Evolutionary conservation across 495 filamentous ascomycete species (phyloP), one percentile per base, ranked within the genome.

Genomic region (Xylaria curta): DNA sequence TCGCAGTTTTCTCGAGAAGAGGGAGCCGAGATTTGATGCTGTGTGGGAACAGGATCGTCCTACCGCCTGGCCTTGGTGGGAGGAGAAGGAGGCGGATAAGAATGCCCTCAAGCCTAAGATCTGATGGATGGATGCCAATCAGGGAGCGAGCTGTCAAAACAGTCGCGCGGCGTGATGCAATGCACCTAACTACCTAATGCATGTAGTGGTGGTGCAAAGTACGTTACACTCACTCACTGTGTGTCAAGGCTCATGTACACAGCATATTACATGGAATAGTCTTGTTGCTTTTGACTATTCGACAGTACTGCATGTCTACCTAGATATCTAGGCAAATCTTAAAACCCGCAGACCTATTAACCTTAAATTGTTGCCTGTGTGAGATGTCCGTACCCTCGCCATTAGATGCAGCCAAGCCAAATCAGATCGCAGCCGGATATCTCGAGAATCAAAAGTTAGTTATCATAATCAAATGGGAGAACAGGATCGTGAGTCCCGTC

Each of bases 21-120:
- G 88, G 13, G 79, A 81, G 66, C 83, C 85, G 7, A 78, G 82
- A 3, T 91, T 91, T 72, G 81, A 77, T n/a, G 87, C 78, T 28
- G 86, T 83, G 4, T 83, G 87, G 82, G 80, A 82, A 12, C 78
- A 81, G 6, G 79, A 85, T 76, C 75, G 80, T 3, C 84, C 85
- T 9, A 67, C 42, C 4, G 80, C 78, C 6, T 87, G 83, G 78
- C 86, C 85, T 0, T 87, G 85, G 85, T 88, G 85, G 81, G 71
- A 80, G 17, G 63, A 68, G 17, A 70, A 84, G 81, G 70, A 81
- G 42, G 42, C 62, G 17, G 70, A 69, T 31, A 58, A 46, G 26
- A 26, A 56, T 59, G 69, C 36, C 17, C 33, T 46, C 4, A 74
- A 72, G 58, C 40, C 63, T 46, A 77, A 77, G 73, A 44, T 77